phyloP scores from a whole-genome alignment of 1,139 yeast genomes.

The Suhomyces choctaworum region DNA sequence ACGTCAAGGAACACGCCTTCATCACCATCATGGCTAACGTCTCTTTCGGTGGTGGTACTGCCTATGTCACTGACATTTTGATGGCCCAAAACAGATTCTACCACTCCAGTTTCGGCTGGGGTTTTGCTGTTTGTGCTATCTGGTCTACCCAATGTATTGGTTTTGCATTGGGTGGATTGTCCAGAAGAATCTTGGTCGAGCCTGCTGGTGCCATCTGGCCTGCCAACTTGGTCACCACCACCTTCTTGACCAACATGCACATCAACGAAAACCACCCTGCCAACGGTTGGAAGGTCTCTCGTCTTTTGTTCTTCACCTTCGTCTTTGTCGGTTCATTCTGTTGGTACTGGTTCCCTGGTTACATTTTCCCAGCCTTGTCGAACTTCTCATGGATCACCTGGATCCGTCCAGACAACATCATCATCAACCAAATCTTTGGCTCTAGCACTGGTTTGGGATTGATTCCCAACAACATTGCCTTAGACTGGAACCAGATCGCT shows the following conservation, averaged over 20 bases:
- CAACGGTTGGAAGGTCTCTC: conserved; percentile 43
- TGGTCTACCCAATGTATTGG: conserved; percentile 64
- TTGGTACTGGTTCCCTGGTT: conserved; percentile 49
- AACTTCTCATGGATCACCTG: conserved; percentile 33
- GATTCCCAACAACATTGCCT: conserved; percentile 49
- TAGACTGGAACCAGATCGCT: conserved; percentile 48
- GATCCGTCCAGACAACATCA: conserved; percentile 40
- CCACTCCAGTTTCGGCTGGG: conserved; percentile 50
- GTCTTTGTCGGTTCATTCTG: conserved; percentile 31
- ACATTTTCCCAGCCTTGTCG: conserved; percentile 24
- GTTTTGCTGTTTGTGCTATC: conserved; percentile 51
- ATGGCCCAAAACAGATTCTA: conserved; percentile 55
- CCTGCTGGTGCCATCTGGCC: conserved; percentile 75
- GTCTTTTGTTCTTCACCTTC: conserved; percentile 33
- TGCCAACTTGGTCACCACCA: conserved; percentile 47
- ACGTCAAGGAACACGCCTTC: conserved; percentile 63
- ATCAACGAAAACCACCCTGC: conserved; percentile 58
- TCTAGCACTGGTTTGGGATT: conserved; percentile 61
- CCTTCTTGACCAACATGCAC: conserved; percentile 61
- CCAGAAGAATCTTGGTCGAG: conserved; percentile 55
- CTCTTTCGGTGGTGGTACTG: conserved; percentile 59
- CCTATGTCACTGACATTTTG: conserved; percentile 62
- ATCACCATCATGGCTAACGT: conserved; percentile 63
- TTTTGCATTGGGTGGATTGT: conserved; percentile 65
- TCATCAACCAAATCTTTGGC: conserved; percentile 64